phyloP scores from a whole-genome alignment of 2,329 filamentous ascomycete genomes.

The Botrytis cinerea region DNA sequence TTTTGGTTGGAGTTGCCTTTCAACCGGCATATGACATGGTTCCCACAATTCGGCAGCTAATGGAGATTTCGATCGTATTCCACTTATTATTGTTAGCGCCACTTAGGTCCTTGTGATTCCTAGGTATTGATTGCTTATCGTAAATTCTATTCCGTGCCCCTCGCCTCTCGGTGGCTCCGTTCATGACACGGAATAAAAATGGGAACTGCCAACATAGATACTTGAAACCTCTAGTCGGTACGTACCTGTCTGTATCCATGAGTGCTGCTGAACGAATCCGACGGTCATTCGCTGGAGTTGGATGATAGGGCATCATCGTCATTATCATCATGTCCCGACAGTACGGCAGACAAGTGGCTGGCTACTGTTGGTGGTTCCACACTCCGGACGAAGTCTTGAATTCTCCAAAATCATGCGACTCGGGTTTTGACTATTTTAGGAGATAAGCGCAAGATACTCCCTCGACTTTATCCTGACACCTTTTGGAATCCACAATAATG shows the following conservation, averaged over 20 bases:
- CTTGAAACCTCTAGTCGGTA: not conserved
- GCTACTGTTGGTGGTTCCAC: not conserved
- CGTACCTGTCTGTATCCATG: not conserved
- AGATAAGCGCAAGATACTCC: conserved; percentile 4
- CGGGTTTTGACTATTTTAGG: conserved; percentile 4
- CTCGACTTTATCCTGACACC: not conserved
- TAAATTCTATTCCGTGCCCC: not conserved
- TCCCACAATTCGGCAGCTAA: not conserved
- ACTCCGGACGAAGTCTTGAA: not conserved
- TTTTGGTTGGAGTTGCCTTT: not conserved
- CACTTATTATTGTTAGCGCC: not conserved
- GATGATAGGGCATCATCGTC: not conserved
- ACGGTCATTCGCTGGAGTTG: not conserved
- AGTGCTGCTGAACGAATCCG: not conserved
- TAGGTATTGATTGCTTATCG: conserved; percentile 7
- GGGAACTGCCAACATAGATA: not conserved
- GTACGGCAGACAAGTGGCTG: not conserved
- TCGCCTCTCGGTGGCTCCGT: conserved; percentile 4
- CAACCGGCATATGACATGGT: not conserved
- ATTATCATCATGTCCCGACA: not conserved
- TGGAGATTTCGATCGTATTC: not conserved
- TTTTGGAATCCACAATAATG: not conserved
- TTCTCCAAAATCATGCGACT: conserved; percentile 1
- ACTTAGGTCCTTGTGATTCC: conserved; percentile 4
- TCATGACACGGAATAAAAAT: conserved; percentile 1